A percentile compares a stretch with the other conserved stretches of the same genome.
Evolutionary conservation across 1,284 basidiomycete species (phyloP).

Genomic region (Boletellus deceptivus): DNA sequence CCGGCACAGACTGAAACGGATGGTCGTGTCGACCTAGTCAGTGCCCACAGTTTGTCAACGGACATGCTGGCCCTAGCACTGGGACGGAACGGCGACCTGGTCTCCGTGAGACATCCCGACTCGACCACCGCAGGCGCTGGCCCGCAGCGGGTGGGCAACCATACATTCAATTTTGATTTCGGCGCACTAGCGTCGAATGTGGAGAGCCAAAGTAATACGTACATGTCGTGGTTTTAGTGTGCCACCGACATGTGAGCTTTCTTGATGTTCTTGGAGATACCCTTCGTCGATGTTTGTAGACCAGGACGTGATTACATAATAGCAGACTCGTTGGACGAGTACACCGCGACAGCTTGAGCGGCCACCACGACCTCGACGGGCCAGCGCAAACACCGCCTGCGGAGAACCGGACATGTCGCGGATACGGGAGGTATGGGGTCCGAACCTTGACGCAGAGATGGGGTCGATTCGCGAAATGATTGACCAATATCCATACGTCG

Average conservation of each 20-base stretch:
- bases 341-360: constrained; percentile 3
- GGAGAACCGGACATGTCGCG: constrained; percentile 48
- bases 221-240: constrained; percentile 35
- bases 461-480: constrained; percentile 82
- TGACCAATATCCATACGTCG: constrained; percentile 91
- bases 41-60: constrained; percentile 28
- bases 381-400: constrained; percentile 1
- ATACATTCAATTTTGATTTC: constrained; percentile 36
- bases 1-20: constrained; percentile 17
- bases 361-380: constrained; percentile 18
- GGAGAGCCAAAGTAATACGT: constrained; percentile 33
- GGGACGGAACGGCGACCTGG: constrained; percentile 28
- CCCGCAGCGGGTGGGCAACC: constrained; percentile 33
- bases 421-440: constrained; percentile 93
- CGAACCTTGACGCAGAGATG: constrained; percentile 93
- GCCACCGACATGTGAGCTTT: background rate
- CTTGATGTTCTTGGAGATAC: background rate
- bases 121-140: constrained; percentile 20
- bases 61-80: constrained; percentile 33
- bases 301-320: constrained; percentile 28
- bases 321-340: constrained; percentile 8
- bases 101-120: constrained; percentile 22
- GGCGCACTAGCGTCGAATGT: constrained; percentile 34
- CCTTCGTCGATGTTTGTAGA: background rate
- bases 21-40: constrained; percentile 13